Evolutionary conservation across 331 rosid species (phyloP), one percentile per base, ranked within the genome.

Genomic region (Acacia pycnantha): DNA sequence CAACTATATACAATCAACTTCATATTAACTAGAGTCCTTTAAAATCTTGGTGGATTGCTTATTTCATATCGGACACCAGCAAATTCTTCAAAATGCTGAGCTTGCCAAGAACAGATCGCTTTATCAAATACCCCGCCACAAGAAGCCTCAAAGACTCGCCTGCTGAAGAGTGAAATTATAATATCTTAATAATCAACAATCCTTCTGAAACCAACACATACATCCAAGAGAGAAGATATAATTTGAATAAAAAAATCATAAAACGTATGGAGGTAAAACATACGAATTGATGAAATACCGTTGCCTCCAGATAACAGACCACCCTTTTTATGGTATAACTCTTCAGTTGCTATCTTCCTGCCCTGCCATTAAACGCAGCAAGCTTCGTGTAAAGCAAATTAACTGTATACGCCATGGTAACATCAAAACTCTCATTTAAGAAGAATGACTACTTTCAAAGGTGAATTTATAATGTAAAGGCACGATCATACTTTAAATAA

Each of bases 341-440:
- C 82, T 83, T 89, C 88, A 79, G 70, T 84, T 71, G 86, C 86
- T 70, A 75, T 82, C 82, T 81, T 82, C 91, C 82, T 77, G 76
- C 87, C 94, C 91, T 91, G 96, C 88, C 90, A 93, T 86, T 87
- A 69, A 83, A 89, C 86, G 90, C 91, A 79, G 86, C 86, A 93
- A 81, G 74, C 86, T 90, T 91, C 67, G 76, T 64, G 74, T 88
- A 79, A 86, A 86, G 81, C 79, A 82, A 82, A 82, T 75, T 65
- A 82, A 83, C 82, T 81, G 81, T 82, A 87, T 33, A 80, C 4
- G 83, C 40, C 19, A 59, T 43, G 53, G 71, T 64, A 73, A 73
- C 79, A 33, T 68, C 83, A 77, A 64, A 22, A 58, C 74, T 85
- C 76, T 79, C 73, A 64, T 83, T 79, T 79, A 72, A 78, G 74